Evolutionary conservation across 2,329 filamentous ascomycete species (phyloP).

Genomic region (Fusarium begoniae): DNA sequence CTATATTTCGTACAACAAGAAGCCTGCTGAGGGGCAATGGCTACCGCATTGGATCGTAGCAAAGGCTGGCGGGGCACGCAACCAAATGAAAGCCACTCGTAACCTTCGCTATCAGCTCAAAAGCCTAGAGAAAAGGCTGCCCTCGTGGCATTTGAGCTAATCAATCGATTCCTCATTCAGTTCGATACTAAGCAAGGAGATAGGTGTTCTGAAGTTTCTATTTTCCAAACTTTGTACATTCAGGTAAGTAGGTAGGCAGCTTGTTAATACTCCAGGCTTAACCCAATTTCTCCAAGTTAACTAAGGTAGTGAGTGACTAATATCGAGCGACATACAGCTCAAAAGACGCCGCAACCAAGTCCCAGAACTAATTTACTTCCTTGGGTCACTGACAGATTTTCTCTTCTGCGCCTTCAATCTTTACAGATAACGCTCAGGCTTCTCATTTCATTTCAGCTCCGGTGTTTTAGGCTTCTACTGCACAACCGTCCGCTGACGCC

Average conservation of each 20-base stretch:
- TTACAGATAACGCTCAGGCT: background rate
- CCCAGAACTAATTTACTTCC: background rate
- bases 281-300: constrained; percentile 8
- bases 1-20: background rate
- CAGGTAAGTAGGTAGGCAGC: background rate
- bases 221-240: background rate
- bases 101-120: constrained; percentile 13
- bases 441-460: background rate
- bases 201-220: background rate
- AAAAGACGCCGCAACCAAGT: constrained; percentile 3
- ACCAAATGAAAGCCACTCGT: constrained; percentile 23
- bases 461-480: background rate
- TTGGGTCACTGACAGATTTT: background rate
- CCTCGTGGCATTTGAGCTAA: background rate
- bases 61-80: constrained; percentile 19
- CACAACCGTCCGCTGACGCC: background rate
- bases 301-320: constrained; percentile 17
- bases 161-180: background rate
- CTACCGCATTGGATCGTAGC: background rate
- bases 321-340: constrained; percentile 12
- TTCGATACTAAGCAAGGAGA: background rate
- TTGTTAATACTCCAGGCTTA: background rate
- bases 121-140: background rate
- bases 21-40: constrained; percentile 19
- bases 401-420: background rate